Base-by-base conservation (phyloP, 768 basidiomycete genomes). In the Psilocybe cyanescens region DNA sequence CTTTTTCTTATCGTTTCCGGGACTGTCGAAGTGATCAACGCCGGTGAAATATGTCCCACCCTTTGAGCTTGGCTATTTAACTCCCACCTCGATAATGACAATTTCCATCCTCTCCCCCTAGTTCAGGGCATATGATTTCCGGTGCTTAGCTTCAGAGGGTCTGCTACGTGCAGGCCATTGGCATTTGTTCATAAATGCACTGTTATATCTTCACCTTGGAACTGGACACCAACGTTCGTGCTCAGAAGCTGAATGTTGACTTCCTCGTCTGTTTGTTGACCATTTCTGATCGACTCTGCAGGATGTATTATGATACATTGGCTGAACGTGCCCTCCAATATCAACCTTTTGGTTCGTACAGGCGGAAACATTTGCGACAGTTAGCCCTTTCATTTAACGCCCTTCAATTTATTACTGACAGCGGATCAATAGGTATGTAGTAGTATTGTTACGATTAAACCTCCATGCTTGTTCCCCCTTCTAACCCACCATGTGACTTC, bases 1-100 rank as follows among this genome's bases (percentile, higher is more conserved):
- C 49, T 67, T 67, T 64, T 54, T 52, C 65, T 65, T 65, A 64
- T 65, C 66, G 49, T 59, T 30, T 54, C 33, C 57, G 56, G 57
- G 64, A 28, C 56, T 55, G 57, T 48, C 47, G 54, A 63, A 55
- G 45, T 49, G 49, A 65, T 46, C 51, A n/a, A 58, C 54, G 28
- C 66, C 63, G 62, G 58, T 47, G 51, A 58, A 17, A n/a, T 37
- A 49, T 51, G 46, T 60, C 60, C 60, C 66, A 64, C 63, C 66
- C 51, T 46, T 55, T 29, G 41, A 45, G 44, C 56, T 55, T 47
- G 55, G 57, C 57, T 63, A 61, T 63, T 57, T 65, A 65, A 64
- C 57, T 33, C 55, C 57, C 44, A 33, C 52, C 35, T 39, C 17
- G 33, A 37, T 37, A 31, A 41, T 50, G 31, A 3, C 16, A 41